Evolutionary conservation across 2,329 filamentous ascomycete species (phyloP).

Genomic region (Didymella segeticola): DNA sequence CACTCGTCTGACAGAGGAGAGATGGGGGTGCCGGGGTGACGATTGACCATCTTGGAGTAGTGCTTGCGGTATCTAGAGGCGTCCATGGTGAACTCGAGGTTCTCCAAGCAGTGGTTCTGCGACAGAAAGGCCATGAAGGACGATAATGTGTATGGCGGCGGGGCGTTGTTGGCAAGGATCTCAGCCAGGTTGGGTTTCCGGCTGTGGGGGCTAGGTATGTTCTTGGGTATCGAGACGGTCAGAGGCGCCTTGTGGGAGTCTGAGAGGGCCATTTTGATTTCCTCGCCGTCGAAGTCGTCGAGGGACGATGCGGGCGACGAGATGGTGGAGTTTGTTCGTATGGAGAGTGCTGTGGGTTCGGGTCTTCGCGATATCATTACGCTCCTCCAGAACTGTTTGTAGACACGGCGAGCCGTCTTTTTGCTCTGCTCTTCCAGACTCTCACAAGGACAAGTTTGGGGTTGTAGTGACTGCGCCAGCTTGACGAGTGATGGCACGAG

Average conservation of each 20-base stretch:
- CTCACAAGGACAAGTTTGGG: slow-evolving; percentile 44
- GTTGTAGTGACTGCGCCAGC: slow-evolving; percentile 47
- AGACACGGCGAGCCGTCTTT: slow-evolving; percentile 42
- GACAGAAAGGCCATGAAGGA: slow-evolving; percentile 97
- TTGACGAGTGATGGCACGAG: slow-evolving; percentile 45
- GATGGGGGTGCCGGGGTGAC: slow-evolving; percentile 54
- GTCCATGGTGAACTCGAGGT: slow-evolving; percentile 95
- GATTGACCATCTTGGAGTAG: slow-evolving; percentile 65
- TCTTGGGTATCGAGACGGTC: slow-evolving; percentile 58
- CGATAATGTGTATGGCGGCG: slow-evolving; percentile 85
- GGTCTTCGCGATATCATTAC: slow-evolving; percentile 47
- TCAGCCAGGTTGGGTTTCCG: slow-evolving; percentile 79
- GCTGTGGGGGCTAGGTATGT: slow-evolving; percentile 57
- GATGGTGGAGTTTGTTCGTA: slow-evolving; percentile 43
- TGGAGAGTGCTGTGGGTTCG: slow-evolving; percentile 35
- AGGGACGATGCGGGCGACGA: slow-evolving; percentile 44
- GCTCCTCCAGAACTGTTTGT: slow-evolving; percentile 48
- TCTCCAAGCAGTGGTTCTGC: slow-evolving; percentile 96
- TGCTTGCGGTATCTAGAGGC: slow-evolving; percentile 81
- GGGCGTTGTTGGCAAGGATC: slow-evolving; percentile 84
- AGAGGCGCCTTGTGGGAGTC: slow-evolving; percentile 54
- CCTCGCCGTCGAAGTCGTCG: slow-evolving; percentile 51
- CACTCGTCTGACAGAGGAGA: slow-evolving; percentile 63
- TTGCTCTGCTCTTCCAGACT: slow-evolving; percentile 42
- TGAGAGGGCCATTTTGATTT: slow-evolving; percentile 58